Percentiles rank a stretch among this genome's conserved stretches.
phyloP scores from a whole-genome alignment of 371 early-diverging fungal species.

The Apophysomyces trapeziformis region DNA sequence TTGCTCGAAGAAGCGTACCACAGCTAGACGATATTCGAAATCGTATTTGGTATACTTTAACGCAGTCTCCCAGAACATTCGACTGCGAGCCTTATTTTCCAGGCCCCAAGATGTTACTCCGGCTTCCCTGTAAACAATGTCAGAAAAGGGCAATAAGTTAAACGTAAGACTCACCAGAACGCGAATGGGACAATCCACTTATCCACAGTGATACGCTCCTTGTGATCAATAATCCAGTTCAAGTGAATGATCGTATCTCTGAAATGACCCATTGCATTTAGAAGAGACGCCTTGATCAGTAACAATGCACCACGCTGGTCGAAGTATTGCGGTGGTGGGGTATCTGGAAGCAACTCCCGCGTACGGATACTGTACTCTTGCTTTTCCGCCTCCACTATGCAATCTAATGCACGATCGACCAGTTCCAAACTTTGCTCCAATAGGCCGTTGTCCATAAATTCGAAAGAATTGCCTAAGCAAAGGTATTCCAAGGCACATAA shows the following conservation, averaged over 20 bases:
- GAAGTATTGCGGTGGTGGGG: constrained; percentile 49
- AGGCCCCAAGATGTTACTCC: constrained; percentile 54
- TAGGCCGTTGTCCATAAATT: constrained; percentile 52
- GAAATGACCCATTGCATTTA: constrained; percentile 43
- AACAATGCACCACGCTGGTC: constrained; percentile 50
- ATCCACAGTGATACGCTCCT: constrained; percentile 50
- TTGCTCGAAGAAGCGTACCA: constrained; percentile 30
- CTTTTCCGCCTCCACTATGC: constrained; percentile 47
- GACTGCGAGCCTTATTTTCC: constrained; percentile 43
- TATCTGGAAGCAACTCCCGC: constrained; percentile 45
- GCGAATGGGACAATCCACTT: constrained; percentile 68
- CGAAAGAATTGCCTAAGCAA: constrained; percentile 61
- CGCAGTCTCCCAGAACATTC: constrained; percentile 50
- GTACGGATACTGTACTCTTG: constrained; percentile 51
- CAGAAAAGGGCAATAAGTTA: neutral
- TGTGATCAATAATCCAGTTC: constrained; percentile 66
- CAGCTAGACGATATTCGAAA: constrained; percentile 51
- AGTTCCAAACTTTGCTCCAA: constrained; percentile 41
- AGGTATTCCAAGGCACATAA: constrained; percentile 64
- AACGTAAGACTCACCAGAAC: constrained; percentile 46
- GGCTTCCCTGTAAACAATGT: constrained; percentile 38
- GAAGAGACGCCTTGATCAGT: constrained; percentile 44
- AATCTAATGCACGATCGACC: constrained; percentile 45
- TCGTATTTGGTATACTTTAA: constrained; percentile 48
- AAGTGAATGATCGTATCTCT: constrained; percentile 50